Evolutionary conservation across 1,284 basidiomycete genomes (phyloP).

Genomic region (Pyrrhoderma lamaoense): DNA sequence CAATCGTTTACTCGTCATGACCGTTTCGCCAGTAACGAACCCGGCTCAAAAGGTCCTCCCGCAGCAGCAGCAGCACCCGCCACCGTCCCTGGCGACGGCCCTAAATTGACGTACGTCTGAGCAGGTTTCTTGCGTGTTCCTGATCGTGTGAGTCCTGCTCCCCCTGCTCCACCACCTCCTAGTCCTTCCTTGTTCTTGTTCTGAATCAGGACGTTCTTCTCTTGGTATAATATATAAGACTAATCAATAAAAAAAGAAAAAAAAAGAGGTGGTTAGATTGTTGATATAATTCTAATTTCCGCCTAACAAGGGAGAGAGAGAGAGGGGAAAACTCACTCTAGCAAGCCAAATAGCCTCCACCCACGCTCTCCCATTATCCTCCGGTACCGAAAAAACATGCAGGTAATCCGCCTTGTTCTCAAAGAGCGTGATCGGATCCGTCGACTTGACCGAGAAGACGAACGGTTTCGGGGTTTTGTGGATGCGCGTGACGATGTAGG

Average conservation of each 20-base stretch:
- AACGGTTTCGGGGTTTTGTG: slow-evolving; percentile 74
- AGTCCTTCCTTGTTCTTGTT: slow-evolving; percentile 3
- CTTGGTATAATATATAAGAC: slow-evolving; percentile 77
- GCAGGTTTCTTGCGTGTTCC: slow-evolving; percentile 16
- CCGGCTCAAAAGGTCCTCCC: slow-evolving; percentile 18
- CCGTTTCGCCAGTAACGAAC: slow-evolving; percentile 20
- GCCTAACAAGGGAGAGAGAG: not conserved
- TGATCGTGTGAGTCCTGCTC: slow-evolving; percentile 10
- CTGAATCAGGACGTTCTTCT: slow-evolving; percentile 59
- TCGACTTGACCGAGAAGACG: slow-evolving; percentile 81
- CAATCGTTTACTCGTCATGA: not conserved
- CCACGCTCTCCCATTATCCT: slow-evolving; percentile 62
- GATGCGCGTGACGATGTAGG: slow-evolving; percentile 64
- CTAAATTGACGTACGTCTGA: slow-evolving; percentile 13
- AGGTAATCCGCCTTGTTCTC: slow-evolving; percentile 81
- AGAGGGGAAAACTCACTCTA: slow-evolving; percentile 44
- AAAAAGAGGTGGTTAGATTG: not conserved
- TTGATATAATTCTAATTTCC: too few relatives aligned
- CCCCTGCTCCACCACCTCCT: not conserved
- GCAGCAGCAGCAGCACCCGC: not conserved
- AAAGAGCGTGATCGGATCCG: slow-evolving; percentile 76
- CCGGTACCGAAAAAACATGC: slow-evolving; percentile 71
- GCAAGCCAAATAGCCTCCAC: slow-evolving; percentile 70
- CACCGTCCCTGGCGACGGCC: slow-evolving; percentile 1
- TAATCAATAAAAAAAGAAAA: slow-evolving; percentile 26